phyloP scores from a whole-genome alignment of 805 yeast genomes.

The Ogataea wickerhamii region DNA sequence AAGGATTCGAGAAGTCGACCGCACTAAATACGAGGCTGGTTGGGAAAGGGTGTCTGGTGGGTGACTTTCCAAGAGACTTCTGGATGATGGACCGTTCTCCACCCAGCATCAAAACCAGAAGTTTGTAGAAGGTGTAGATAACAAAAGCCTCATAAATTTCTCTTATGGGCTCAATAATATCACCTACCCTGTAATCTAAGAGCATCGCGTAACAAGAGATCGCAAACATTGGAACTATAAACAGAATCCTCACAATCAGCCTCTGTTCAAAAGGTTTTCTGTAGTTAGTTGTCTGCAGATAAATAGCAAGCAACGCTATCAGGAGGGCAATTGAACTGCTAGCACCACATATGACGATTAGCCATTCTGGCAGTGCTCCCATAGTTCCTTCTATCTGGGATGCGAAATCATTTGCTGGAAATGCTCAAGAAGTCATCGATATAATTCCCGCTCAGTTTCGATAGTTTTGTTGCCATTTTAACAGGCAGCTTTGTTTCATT shows the following conservation, averaged over 20 bases:
- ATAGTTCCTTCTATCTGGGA: constrained; percentile 1
- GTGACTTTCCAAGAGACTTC: constrained; percentile 54
- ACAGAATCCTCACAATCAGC: constrained; percentile 72
- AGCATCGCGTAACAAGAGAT: constrained; percentile 62
- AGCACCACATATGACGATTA: constrained; percentile 23
- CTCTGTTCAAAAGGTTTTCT: constrained; percentile 88
- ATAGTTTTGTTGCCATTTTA: too few species aligned
- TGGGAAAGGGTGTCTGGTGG: constrained; percentile 62
- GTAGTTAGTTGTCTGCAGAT: constrained; percentile 62
- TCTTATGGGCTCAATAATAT: constrained; percentile 65
- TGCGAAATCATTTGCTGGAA: too few species aligned
- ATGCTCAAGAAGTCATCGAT: too few species aligned
- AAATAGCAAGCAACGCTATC: constrained; percentile 45
- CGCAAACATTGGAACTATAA: constrained; percentile 81
- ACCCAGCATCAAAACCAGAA: constrained; percentile 79
- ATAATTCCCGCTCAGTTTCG: too few species aligned
- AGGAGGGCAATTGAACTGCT: constrained; percentile 30
- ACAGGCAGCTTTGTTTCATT: too few species aligned
- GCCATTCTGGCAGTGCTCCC: constrained; percentile 11
- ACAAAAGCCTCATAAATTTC: constrained; percentile 97
- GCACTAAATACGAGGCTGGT: constrained; percentile 47
- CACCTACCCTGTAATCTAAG: constrained; percentile 41
- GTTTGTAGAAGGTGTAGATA: constrained; percentile 84
- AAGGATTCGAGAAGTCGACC: constrained; percentile 84
- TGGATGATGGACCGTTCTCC: constrained; percentile 88